phyloP scores from a whole-genome alignment of 1,284 basidiomycete genomes.

The Ceratobasidium sp. region DNA sequence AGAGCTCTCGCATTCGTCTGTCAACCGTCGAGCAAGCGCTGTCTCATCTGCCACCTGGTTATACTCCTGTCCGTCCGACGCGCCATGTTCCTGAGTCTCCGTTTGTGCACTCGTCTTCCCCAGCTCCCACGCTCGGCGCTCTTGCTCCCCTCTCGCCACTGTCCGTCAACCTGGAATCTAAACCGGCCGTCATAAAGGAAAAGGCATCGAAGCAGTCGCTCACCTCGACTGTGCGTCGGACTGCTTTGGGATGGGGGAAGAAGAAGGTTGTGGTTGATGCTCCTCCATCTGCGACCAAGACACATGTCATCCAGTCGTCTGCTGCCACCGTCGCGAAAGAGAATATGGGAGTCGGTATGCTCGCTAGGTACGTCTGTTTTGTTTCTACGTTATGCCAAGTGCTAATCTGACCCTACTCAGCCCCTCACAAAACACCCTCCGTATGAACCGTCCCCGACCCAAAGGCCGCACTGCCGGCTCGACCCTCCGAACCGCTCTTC shows the following conservation, averaged over 20 bases:
- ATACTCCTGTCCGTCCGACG: slow-evolving; percentile 42
- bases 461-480: slow-evolving; percentile 21
- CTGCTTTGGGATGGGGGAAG: slow-evolving; percentile 67
- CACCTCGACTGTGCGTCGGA: slow-evolving; percentile 62
- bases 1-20: slow-evolving; percentile 49
- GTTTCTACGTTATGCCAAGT: not conserved
- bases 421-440: slow-evolving; percentile 3
- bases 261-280: slow-evolving; percentile 49
- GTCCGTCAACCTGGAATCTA: slow-evolving; percentile 47
- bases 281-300: not conserved
- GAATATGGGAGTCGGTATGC: slow-evolving; percentile 18
- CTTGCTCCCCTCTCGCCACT: slow-evolving; percentile 54
- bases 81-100: slow-evolving; percentile 38
- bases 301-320: not conserved
- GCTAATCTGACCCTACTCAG: not conserved
- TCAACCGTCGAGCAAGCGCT: slow-evolving; percentile 54
- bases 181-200: slow-evolving; percentile 33
- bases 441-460: slow-evolving; percentile 32
- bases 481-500: slow-evolving; percentile 24
- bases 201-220: slow-evolving; percentile 38
- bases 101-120: slow-evolving; percentile 45
- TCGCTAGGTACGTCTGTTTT: not conserved
- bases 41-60: slow-evolving; percentile 46
- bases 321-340: slow-evolving; percentile 29
- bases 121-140: slow-evolving; percentile 50